Percentiles rank a stretch among this genome's conserved stretches.
Evolutionary conservation across 352 stramenopile genomes (phyloP).

Genomic region (Phytophthora cryptogea): DNA sequence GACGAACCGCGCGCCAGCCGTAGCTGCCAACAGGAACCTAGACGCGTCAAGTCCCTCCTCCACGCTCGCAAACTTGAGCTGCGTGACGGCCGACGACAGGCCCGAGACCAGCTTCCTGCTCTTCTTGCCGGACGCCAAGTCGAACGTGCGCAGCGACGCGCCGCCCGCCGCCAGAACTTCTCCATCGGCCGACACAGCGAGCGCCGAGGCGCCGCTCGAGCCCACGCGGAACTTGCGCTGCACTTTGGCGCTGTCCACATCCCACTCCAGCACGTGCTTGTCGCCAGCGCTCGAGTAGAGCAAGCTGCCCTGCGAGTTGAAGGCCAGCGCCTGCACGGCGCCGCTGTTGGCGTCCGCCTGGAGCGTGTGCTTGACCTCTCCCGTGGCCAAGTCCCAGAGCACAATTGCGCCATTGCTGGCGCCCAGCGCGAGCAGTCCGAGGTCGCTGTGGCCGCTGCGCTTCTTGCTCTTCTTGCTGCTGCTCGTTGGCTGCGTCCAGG

Average conservation of each 20-base stretch:
- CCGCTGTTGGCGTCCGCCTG: conserved; percentile 46
- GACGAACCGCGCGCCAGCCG: conserved; percentile 74
- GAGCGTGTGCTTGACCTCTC: conserved; percentile 68
- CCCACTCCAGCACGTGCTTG: conserved; percentile 85
- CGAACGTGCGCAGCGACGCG: conserved; percentile 72
- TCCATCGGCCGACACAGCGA: conserved; percentile 67
- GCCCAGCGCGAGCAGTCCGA: conserved; percentile 73
- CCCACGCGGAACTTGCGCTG: conserved; percentile 70
- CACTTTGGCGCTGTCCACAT: conserved; percentile 52
- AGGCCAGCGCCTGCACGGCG: conserved; percentile 67
- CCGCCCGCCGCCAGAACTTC: conserved; percentile 69
- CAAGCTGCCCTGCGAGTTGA: conserved; percentile 69
- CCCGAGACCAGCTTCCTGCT: conserved; percentile 75
- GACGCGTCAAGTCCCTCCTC: conserved; percentile 34
- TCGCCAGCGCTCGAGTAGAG: conserved; percentile 75
- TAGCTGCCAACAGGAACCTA: conserved; percentile 77
- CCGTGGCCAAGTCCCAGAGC: conserved; percentile 74
- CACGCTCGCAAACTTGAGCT: conserved; percentile 64
- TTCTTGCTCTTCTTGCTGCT: conserved; percentile 42
- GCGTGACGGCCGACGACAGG: conserved; percentile 70
- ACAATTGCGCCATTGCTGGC: conserved; percentile 70
- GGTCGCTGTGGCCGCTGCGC: conserved; percentile 40
- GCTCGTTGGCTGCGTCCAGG: conserved; percentile 55
- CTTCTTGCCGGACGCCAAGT: conserved; percentile 81
- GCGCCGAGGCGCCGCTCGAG: conserved; percentile 57